Conservation (phyloP, 352 stramenopile species). For the Phytophthora sansomeana region DNA sequence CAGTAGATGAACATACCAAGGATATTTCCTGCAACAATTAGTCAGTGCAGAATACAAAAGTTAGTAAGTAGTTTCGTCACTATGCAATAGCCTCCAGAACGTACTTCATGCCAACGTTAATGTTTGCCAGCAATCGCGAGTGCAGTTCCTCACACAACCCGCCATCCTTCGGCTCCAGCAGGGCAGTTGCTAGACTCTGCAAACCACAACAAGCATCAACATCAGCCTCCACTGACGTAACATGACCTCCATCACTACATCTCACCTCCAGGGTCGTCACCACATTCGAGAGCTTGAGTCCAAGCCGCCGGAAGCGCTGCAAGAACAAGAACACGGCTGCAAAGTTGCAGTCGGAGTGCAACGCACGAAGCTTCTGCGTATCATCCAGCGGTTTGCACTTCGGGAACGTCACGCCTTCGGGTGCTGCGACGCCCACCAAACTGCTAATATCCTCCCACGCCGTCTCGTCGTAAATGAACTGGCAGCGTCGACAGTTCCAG, state of each 20-base stretch:
- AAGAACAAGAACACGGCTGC: constrained; percentile 71
- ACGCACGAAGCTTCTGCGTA: constrained; percentile 37
- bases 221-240: not conserved
- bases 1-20: constrained; percentile 56
- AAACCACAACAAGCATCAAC: constrained; percentile 6
- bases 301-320: constrained; percentile 67
- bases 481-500: constrained; percentile 69
- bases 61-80: constrained; percentile 2
- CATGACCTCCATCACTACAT: not conserved
- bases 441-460: constrained; percentile 31
- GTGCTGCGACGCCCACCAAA: constrained; percentile 15
- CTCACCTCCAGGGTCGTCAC: constrained; percentile 57
- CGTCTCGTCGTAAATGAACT: constrained; percentile 53
- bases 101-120: constrained; percentile 62
- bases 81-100: constrained; percentile 8
- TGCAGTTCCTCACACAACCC: constrained; percentile 57
- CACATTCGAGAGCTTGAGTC: constrained; percentile 56
- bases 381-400: constrained; percentile 43
- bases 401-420: constrained; percentile 41
- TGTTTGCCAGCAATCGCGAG: constrained; percentile 50
- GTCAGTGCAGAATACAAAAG: not conserved
- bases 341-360: constrained; percentile 63
- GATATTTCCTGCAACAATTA: constrained; percentile 41
- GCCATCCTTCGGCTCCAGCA: constrained; percentile 43
- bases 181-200: constrained; percentile 45